Conservation (phyloP, 371 early-diverging fungal species). For the Syncephalastrum racemosum region DNA sequence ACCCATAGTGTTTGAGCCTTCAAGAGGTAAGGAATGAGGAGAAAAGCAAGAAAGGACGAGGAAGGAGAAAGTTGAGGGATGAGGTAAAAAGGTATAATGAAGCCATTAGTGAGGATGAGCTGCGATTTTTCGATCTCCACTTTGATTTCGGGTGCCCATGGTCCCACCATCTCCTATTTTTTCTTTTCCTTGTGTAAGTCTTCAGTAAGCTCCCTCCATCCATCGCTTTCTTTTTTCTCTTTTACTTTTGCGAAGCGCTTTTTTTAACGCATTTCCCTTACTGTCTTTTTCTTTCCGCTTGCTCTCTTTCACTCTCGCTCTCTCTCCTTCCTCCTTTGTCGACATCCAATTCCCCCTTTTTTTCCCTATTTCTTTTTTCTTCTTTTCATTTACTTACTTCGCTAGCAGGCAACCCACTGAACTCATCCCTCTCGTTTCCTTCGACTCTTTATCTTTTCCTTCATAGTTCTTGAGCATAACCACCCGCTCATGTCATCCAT, state of each 20-base stretch:
- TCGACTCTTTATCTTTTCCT: background rate
- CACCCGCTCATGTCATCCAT: slow-evolving; percentile 1
- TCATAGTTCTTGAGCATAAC: background rate
- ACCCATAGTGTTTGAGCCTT: too few relatives aligned
- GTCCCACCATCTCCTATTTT: background rate
- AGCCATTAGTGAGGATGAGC: too few relatives aligned
- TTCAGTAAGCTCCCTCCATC: too few relatives aligned
- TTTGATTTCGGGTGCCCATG: slow-evolving; percentile 2
- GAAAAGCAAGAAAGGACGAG: too few relatives aligned
- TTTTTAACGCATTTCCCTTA: too few relatives aligned
- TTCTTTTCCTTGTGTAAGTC: background rate
- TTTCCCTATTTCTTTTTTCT: slow-evolving; percentile 4
- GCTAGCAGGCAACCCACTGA: too few relatives aligned
- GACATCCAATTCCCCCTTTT: slow-evolving; percentile 3
- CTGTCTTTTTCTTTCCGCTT: too few relatives aligned
- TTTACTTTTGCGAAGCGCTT: background rate
- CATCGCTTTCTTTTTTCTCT: background rate
- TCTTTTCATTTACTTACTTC: background rate
- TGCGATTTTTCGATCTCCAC: slow-evolving; percentile 10
- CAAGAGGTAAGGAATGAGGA: too few relatives aligned
- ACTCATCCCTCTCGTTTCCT: too few relatives aligned
- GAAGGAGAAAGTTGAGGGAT: too few relatives aligned
- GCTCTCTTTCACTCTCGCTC: too few relatives aligned
- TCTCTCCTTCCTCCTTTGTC: background rate
- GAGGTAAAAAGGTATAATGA: too few relatives aligned